Percentiles rank a stretch among this genome's conserved stretches.
phyloP scores from a whole-genome alignment of 257 asterid genomes.

The Capsicum pubescens region DNA sequence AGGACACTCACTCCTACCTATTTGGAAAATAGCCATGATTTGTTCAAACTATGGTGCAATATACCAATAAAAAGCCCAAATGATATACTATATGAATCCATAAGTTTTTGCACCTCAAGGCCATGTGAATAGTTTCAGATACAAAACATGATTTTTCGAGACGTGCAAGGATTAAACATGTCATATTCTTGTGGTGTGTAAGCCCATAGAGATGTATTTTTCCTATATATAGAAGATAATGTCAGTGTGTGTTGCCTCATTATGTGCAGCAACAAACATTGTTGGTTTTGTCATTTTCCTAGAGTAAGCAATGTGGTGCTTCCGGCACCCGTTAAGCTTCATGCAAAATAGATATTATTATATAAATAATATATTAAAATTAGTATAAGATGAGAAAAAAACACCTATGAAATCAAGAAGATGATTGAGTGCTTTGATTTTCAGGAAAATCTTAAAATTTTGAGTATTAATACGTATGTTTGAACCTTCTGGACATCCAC shows the following conservation, averaged over 20 bases:
- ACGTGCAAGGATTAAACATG: neutral
- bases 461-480: no score
- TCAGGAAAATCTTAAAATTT: no score
- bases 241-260: neutral
- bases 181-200: neutral
- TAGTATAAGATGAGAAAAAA: no score
- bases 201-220: neutral
- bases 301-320: no score
- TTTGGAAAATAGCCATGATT: neutral
- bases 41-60: neutral
- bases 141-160: neutral
- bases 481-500: no score
- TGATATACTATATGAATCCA: no score
- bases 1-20: neutral
- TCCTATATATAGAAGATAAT: constrained; percentile 15
- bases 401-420: no score
- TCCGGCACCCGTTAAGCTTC: no score
- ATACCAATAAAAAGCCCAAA: no score
- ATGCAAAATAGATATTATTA: no score
- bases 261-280: constrained; percentile 11
- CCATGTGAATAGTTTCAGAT: neutral
- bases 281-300: constrained; percentile 15
- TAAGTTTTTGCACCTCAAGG: neutral
- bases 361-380: no score
- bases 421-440: no score